Conservation (phyloP, 176 grass and related monocot genomes). For the Calamus simplicifolius region DNA sequence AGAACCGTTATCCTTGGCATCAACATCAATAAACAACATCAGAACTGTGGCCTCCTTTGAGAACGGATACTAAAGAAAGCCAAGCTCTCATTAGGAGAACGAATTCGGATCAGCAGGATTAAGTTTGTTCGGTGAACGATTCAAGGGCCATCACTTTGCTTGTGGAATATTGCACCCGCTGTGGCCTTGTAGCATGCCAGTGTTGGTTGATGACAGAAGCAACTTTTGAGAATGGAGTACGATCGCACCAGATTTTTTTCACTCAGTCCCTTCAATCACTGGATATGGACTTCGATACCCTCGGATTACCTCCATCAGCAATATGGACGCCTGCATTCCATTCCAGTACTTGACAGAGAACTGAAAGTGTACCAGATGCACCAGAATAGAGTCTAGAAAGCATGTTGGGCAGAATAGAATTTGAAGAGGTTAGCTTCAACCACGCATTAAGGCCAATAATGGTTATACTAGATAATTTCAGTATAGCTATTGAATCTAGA, state of each 20-base stretch:
- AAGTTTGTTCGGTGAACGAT: conserved; percentile 39
- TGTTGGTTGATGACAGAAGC: conserved; percentile 31
- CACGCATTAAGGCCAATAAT: conserved; percentile 45
- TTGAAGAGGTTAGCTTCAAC: conserved; percentile 36
- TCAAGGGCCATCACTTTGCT: conserved; percentile 45
- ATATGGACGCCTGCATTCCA: conserved; percentile 35
- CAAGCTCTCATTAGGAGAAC: conserved; percentile 41
- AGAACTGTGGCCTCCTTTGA: conserved; percentile 59
- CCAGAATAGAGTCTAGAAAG: conserved; percentile 9
- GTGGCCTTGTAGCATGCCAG: conserved; percentile 49
- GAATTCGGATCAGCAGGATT: conserved; percentile 24
- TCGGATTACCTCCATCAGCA: conserved; percentile 33
- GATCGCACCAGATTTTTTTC: conserved; percentile 49
- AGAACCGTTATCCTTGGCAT: conserved; percentile 33
- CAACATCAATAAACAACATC: conserved; percentile 48
- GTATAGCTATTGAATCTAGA: conserved; percentile 32
- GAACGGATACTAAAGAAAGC: conserved; percentile 42
- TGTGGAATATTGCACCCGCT: conserved; percentile 53
- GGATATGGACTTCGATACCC: conserved; percentile 51
- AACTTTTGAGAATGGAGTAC: conserved; percentile 31
- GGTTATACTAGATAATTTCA: conserved; percentile 34
- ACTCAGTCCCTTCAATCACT: conserved; percentile 52
- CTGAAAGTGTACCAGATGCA: conserved; percentile 37
- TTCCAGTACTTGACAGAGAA: conserved; percentile 51
- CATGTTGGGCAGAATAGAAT: conserved; percentile 27